Evolutionary conservation across 148 eudicot genomes (phyloP), one percentile per base, ranked within the genome.

Genomic region (Cornus kousa): DNA sequence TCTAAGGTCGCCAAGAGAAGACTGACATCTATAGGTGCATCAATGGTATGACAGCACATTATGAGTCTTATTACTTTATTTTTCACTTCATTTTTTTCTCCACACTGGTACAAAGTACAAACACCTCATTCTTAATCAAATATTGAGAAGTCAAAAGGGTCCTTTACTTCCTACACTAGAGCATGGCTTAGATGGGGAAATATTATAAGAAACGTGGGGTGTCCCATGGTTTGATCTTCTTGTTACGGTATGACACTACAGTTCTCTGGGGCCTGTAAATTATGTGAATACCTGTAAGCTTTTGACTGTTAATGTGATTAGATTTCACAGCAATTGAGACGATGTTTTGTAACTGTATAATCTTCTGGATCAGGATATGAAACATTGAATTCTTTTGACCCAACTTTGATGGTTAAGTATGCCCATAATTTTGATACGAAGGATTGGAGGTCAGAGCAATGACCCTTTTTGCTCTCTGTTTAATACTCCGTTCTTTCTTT

Each of bases 1-100:
- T 90, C 99, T 68, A 95, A 95, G 84, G 90, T 89, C 84, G 94
- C 97, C 20, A 90, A 88, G 80, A 87, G 88, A 82, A 90, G 99
- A 86, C 79, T 95, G 53, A 80, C 87, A 57, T 82, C 71, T 23
- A 76, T 85, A 64, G 86, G 75, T 78, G 83, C 73, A 79, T 75
- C 89, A 19, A 68, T 57, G 83, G 82, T 82, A 59, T 88, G 81
- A 74, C 59, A 75, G 62, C 16, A 64, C 35, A 57, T 37, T 71
- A 7, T 67, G 23, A 62, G 0, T 62, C 66, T 62, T n/a, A 43
- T 5, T 17, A 20, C 66, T 2, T 24, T 67, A 24, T 40, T 53
- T 68, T 17, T 19, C 1, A 43, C 35, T 4, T 39, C 10, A 31
- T 62, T n/a, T 46, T 46, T 31, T 23, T 43, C 22, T 13, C 68